Evolutionary conservation across 2,329 filamentous ascomycete genomes (phyloP), one percentile per base, ranked within the genome.

Genomic region (Colletotrichum costaricense): DNA sequence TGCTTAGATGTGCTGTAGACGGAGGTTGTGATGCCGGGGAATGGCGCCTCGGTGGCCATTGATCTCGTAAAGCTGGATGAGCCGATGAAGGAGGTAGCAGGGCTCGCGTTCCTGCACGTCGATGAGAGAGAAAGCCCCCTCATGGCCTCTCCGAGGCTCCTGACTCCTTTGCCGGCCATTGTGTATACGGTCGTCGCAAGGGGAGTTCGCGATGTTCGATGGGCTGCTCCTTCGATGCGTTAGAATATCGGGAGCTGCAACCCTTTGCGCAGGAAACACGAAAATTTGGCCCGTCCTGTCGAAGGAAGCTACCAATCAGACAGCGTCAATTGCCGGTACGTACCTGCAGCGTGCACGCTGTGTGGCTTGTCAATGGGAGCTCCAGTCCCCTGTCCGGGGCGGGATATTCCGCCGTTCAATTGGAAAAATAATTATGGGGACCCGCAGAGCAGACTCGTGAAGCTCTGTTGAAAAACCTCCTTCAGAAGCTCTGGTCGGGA

Each of bases 11-110:
- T 83, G 74, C 76, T 73, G 67, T 76, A 81, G 42, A 80, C 79
- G 16, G 82, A 82, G 65, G 78, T 79, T 70, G 83, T 85, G 56
- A 82, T 81, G 26, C 77, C 76, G 4, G 84, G 80, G 30, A 84
- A 78, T 7, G 85, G 79, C 11, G 84, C 81, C 71, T 88, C 87
- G 64, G 90, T 90, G 49, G 90, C 89, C 86, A 91, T 89, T 76
- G 88, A 86, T 72, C 89, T 85, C 63, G 85, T 82, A 69, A 88
- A 86, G 72, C 56, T 69, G 38, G 70, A 60, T 26, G 71, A 62
- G 62, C 71, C 57, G 77, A 82, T 66, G 82, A 80, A 80, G 86
- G 81, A 66, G 46, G 82, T 82, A 54, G 82, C 82, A 66, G 85
- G 75, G 72, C 81, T 74, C 68, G 86, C 82, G 22, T 67, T 49